Evolutionary conservation across 164 flowering plant species (phyloP), one percentile per base, ranked within the genome.

Genomic region (Sedum album): DNA sequence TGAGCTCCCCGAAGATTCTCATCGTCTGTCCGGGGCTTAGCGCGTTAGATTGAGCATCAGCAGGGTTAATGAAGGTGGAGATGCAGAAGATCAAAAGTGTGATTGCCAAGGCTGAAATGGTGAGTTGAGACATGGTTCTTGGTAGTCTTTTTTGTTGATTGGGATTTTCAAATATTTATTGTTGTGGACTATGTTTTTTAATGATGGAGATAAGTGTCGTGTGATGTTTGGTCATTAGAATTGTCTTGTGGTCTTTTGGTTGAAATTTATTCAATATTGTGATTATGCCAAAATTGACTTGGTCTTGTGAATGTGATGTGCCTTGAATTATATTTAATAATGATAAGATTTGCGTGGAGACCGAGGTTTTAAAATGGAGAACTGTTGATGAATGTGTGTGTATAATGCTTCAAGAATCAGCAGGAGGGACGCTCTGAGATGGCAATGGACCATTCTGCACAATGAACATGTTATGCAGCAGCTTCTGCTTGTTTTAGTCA

Each of bases 361-460:
- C 6, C 23, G 17, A 44, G 17, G 48, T 14, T 17, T 15, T 4
- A 49, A 13, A 49, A 49, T 49, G 46, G 5, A n/a, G 6, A 49
- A 49, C 25, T n/a, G 23, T 49, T 49, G 55, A 49, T 4, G 21
- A 17, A 18, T 17, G 53, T 48, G 17, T 20, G 53, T 49, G n/a
- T 49, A 49, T 20, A 23, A 20, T 49, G 55, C 6, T 49, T 8
- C 55, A 31, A n/a, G 38, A 33, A 30, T 63, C 41, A 63, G 66
- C 66, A 63, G n/a, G 38, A 33, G 13, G 66, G 66, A 38, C 31
- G 41, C 66, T 31, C 38, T 62, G 65, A 8, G 65, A 62, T 17
- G 65, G 65, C 9, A 30, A 35, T 8, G 35, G 33, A 30, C 65
- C 65, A 28, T 62, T 62, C 38, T 62, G 65, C 10, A 62, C 65